Evolutionary conservation across 2,329 filamentous ascomycete species (phyloP), one percentile per base, ranked within the genome.

Genomic region (Fusarium sterilihyphosum): DNA sequence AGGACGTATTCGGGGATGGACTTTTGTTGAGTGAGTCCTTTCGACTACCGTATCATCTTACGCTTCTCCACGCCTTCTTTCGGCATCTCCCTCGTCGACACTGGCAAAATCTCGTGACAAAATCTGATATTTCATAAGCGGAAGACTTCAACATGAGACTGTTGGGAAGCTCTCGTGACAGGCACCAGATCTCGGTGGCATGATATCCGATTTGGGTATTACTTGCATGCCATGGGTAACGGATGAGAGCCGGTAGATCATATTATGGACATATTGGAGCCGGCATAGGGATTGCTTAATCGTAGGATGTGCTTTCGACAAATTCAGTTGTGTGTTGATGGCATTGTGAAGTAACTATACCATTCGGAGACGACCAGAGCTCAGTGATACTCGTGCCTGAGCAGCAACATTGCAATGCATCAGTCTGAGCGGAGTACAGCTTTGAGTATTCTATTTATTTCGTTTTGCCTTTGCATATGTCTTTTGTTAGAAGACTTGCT

Each of bases 141-240:
- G 22, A 65, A 47, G n/a, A 18, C 29, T 35, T 35, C n/a, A 29
- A 29, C 37, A 43, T 52, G 31, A 38, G 41, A 43, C 52, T 61
- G 38, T 60, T 47, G 29, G 35, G 43, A 63, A 26, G 40, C 35
- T 57, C 43, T 73, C 53, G 53, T 67, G 54, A 71, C 24, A 65
- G 49, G 56, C 57, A 26, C 41, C 49, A 41, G 29, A 38, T 57
- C 31, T 43, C 49, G 10, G n/a, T 66, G 46, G 44, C 47, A 63
- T 46, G 56, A 59, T 73, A 38, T 24, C 37, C 50, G 43, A 50
- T 46, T 57, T 52, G 24, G 44, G 59, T 41, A 49, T n/a, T 35
- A 40, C 59, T 37, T 58, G 52, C 52, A 43, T 56, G 52, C 24
- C 37, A 56, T n/a, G 26, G 52, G 37, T 56, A 56, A n/a, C 26